These are phyloP conservation scores for Brassica cretica DNA, from an alignment of 345 rosid species.

Conservation along the genomic window DNA sequence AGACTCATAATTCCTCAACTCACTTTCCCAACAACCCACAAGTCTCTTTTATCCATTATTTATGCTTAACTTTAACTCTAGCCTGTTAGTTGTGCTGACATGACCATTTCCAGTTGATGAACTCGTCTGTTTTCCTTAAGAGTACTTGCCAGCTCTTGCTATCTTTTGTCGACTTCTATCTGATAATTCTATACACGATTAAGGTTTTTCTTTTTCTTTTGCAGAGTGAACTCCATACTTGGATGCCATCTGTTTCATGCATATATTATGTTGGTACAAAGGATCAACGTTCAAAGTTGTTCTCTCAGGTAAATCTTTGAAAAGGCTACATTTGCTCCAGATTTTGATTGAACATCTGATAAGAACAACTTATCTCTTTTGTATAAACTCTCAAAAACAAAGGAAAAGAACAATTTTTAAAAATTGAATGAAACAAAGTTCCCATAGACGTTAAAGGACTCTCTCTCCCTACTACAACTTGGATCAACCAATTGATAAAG, in stretches of 20 bases:
- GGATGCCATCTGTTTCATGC: conserved; percentile 97
- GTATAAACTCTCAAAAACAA: conserved; percentile 21
- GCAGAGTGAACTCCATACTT: conserved; percentile 92
- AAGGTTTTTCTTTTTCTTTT: conserved; percentile 5
- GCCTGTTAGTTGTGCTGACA: conserved; percentile 24
- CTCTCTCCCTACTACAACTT: too few relatives aligned
- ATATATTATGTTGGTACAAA: conserved; percentile 92
- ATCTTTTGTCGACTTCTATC: conserved; percentile 8
- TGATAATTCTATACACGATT: conserved; percentile 5
- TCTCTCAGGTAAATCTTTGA: conserved; percentile 76
- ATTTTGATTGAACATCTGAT: conserved; percentile 15
- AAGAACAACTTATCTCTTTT: rapidly evolving
- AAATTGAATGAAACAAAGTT: too few relatives aligned
- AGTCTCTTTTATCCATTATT: conserved; percentile 9
- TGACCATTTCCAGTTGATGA: conserved; percentile 21
- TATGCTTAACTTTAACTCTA: background rate
- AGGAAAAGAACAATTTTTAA: too few relatives aligned
- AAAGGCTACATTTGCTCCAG: conserved; percentile 14
- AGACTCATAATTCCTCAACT: background rate
- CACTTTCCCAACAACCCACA: background rate
- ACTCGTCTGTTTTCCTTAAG: conserved; percentile 12
- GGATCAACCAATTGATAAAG: too few relatives aligned
- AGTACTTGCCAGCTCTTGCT: background rate
- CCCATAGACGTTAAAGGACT: too few relatives aligned
- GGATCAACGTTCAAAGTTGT: conserved; percentile 91